Conservation (phyloP, 352 stramenopile genomes). For the Albugo laibachii region DNA sequence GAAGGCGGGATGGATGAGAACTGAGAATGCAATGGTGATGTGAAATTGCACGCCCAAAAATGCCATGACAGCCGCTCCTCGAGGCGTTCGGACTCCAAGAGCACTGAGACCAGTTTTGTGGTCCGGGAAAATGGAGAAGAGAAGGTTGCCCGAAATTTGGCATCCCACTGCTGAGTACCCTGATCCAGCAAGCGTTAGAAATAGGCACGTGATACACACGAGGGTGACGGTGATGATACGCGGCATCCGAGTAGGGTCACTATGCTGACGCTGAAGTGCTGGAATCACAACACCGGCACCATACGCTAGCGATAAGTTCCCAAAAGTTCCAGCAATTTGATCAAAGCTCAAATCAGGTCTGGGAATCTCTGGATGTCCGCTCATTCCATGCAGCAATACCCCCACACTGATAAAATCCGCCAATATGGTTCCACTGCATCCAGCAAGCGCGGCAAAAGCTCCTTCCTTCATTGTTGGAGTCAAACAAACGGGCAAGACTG, state of each 20-base stretch:
- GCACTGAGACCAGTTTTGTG: background rate
- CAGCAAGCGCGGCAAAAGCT: constrained; percentile 1
- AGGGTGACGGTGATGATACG: constrained; percentile 1
- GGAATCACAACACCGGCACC: constrained; percentile 7
- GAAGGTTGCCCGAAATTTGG: constrained; percentile 9
- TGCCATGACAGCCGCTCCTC: constrained; percentile 6
- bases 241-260: constrained; percentile 3
- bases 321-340: constrained; percentile 4
- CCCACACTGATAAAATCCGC: constrained; percentile 5
- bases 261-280: constrained; percentile 3
- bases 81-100: constrained; percentile 5
- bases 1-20: constrained; percentile 1
- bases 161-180: constrained; percentile 5
- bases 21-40: constrained; percentile 7
- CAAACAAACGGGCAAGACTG: constrained; percentile 1
- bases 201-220: constrained; percentile 6
- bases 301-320: constrained; percentile 5
- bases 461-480: constrained; percentile 7
- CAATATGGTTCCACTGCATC: constrained; percentile 6
- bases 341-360: constrained; percentile 5
- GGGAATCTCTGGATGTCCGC: background rate
- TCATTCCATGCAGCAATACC: constrained; percentile 7
- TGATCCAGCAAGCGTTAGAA: constrained; percentile 5
- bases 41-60: constrained; percentile 8
- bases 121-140: constrained; percentile 7